Evolutionary conservation across 2,329 filamentous ascomycete species (phyloP).

Genomic region (Phoma sp.): DNA sequence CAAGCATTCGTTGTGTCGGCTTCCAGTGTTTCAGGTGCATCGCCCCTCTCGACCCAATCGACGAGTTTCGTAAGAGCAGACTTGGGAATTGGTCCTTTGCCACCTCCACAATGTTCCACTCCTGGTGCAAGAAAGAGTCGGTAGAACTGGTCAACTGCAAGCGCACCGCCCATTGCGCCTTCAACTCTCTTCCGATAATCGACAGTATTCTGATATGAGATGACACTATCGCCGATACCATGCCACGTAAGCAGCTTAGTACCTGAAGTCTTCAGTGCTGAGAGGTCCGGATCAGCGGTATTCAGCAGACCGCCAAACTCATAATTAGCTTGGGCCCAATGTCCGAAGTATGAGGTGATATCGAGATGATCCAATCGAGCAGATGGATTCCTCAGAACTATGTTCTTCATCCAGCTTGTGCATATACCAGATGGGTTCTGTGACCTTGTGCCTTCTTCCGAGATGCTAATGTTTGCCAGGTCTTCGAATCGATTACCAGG

Average conservation of each 20-base stretch:
- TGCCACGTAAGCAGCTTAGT: constrained; percentile 42
- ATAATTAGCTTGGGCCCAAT: constrained; percentile 28
- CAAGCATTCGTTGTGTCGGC: constrained; percentile 23
- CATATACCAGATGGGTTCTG: constrained; percentile 26
- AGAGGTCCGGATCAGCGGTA: constrained; percentile 33
- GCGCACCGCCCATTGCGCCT: constrained; percentile 31
- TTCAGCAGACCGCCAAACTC: constrained; percentile 34
- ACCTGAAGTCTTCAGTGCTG: constrained; percentile 28
- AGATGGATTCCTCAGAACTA: constrained; percentile 23
- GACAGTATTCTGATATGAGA: constrained; percentile 36
- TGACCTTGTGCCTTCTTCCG: constrained; percentile 24
- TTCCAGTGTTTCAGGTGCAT: constrained; percentile 33
- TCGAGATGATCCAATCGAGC: constrained; percentile 26
- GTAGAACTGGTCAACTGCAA: constrained; percentile 38
- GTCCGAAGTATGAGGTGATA: constrained; percentile 18
- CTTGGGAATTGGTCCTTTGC: constrained; percentile 27
- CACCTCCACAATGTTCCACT: constrained; percentile 33
- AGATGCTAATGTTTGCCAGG: constrained; percentile 22
- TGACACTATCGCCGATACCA: constrained; percentile 34
- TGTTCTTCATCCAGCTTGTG: constrained; percentile 26
- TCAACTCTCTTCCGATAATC: constrained; percentile 34
- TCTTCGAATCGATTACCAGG: constrained; percentile 21
- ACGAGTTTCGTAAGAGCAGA: constrained; percentile 30
- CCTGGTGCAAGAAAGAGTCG: constrained; percentile 43
- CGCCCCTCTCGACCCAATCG: constrained; percentile 40